Base-by-base conservation (phyloP, 2,329 filamentous ascomycete genomes). In the Tolypocladium tropicale region DNA sequence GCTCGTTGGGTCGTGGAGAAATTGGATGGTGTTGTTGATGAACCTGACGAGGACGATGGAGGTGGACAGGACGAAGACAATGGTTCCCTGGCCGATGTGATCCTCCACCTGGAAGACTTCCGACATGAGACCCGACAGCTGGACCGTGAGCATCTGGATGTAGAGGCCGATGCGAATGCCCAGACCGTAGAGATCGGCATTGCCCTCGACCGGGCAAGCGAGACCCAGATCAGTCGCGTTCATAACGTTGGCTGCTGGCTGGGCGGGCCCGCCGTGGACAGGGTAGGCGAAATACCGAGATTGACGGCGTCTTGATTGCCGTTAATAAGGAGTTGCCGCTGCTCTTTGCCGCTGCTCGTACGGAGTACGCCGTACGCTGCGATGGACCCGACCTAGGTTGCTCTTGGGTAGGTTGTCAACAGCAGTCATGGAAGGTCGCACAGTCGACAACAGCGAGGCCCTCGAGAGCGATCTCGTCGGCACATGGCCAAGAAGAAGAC, bases 91-190 rank as follows among this genome's bases (percentile, higher is more conserved):
- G 39, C 59, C 58, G 36, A 64, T 57, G 48, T 54, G 30, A 46
- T 65, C 63, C 25, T 64, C 62, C 32, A 59, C 57, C 14, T 49
- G 48, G n/a, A 63, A 57, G n/a, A 53, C 48, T 25, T 54, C 49
- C 56, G 55, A 58, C 28, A 63, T 54, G 10, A 64, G 54, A 34
- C 57, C 58, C 10, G 63, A 64, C n/a, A 65, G 39, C 52, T 63
- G 61, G 36, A 63, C 61, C 6, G 63, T 60, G 30, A 64, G n/a
- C 61, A 63, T 65, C 53, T 66, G 63, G 37, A 67, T 57, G 55
- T 67, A 67, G 52, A 66, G 61, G 53, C 64, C 64, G 54, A 67
- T 41, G 41, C 65, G 61, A 57, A 67, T 65, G 39, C 65, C 65
- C 25, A 67, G 59, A 34, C 65, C 65, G 57, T 67, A 66, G 25